Evolutionary conservation across 2,329 filamentous ascomycete genomes (phyloP).

Genomic region (Pseudohalonectria lignicola): DNA sequence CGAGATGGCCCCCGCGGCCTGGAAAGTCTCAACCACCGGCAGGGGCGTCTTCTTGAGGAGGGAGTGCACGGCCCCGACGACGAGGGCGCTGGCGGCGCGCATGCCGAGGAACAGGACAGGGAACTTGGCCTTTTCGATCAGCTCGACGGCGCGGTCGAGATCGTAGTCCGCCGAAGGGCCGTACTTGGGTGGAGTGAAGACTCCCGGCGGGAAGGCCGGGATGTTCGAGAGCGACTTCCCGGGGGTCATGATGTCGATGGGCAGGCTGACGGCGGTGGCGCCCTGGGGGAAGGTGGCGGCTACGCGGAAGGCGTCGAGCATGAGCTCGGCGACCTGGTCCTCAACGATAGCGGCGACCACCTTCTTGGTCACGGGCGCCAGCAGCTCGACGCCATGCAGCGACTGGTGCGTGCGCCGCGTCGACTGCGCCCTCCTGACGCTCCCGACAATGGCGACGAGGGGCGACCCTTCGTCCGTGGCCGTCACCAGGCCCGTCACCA

Average conservation of each 20-base stretch:
- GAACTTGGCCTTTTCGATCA: constrained; percentile 21
- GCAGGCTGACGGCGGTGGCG: constrained; percentile 28
- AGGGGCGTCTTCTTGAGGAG: constrained; percentile 28
- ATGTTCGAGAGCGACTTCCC: constrained; percentile 19
- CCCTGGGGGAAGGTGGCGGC: constrained; percentile 28
- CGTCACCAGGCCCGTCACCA: constrained; percentile 32
- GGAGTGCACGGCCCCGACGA: constrained; percentile 27
- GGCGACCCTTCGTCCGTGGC: constrained; percentile 35
- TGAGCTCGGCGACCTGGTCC: constrained; percentile 33
- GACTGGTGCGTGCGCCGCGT: constrained; percentile 35
- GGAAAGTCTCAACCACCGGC: constrained; percentile 37
- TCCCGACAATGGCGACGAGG: constrained; percentile 35
- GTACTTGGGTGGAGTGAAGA: constrained; percentile 27
- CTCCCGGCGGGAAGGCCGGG: constrained; percentile 23
- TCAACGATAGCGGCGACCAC: constrained; percentile 29
- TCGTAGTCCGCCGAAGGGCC: constrained; percentile 22
- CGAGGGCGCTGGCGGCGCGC: constrained; percentile 25
- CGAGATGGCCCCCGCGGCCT: constrained; percentile 33
- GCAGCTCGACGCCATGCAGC: constrained; percentile 29
- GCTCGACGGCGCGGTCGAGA: constrained; percentile 19
- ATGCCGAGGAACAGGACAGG: constrained; percentile 34
- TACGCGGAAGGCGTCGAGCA: constrained; percentile 31
- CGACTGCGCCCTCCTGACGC: constrained; percentile 28
- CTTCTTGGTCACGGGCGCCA: constrained; percentile 30
- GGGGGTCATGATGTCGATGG: constrained; percentile 29